A percentile compares a stretch with the other conserved stretches of the same genome.
Evolutionary conservation across 352 stramenopile genomes (phyloP).

Genomic region (Pythium coloratum): DNA sequence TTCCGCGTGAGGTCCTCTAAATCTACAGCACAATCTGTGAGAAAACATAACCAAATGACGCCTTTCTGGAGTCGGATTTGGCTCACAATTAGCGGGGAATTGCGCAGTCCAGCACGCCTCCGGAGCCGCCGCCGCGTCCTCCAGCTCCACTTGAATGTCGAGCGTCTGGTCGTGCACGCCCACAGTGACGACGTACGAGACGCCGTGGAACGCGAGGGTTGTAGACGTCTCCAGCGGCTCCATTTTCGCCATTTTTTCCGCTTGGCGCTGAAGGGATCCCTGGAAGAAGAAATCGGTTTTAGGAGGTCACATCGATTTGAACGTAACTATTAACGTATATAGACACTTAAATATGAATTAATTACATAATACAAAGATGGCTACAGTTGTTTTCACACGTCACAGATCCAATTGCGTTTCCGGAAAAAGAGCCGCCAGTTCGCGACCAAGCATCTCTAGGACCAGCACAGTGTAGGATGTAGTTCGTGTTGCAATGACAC

Average conservation of each 20-base stretch:
- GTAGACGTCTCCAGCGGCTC: conserved; percentile 66
- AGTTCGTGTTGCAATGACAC: conserved; percentile 17
- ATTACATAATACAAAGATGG: background rate
- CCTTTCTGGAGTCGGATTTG: background rate
- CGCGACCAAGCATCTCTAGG: too few relatives aligned
- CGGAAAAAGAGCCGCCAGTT: background rate
- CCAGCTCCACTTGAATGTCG: conserved; percentile 66
- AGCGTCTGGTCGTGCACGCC: conserved; percentile 59
- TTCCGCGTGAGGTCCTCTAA: conserved; percentile 92
- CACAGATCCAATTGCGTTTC: background rate
- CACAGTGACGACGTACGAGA: conserved; percentile 73
- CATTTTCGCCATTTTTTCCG: conserved; percentile 24
- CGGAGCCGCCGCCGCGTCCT: conserved; percentile 24
- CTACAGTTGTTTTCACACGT: background rate
- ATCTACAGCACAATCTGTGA: conserved; percentile 31
- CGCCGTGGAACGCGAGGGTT: conserved; percentile 68
- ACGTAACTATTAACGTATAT: background rate
- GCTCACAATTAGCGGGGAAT: conserved; percentile 52
- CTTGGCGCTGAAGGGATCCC: background rate
- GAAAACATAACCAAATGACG: background rate
- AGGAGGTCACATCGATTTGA: background rate
- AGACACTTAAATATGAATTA: background rate
- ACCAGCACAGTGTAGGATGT: too few relatives aligned
- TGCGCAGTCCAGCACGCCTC: conserved; percentile 55
- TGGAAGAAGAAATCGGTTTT: conserved; percentile 14